Evolutionary conservation across 768 basidiomycete genomes (phyloP), one percentile per base, ranked within the genome.

Genomic region (Psilocybe cyanescens): DNA sequence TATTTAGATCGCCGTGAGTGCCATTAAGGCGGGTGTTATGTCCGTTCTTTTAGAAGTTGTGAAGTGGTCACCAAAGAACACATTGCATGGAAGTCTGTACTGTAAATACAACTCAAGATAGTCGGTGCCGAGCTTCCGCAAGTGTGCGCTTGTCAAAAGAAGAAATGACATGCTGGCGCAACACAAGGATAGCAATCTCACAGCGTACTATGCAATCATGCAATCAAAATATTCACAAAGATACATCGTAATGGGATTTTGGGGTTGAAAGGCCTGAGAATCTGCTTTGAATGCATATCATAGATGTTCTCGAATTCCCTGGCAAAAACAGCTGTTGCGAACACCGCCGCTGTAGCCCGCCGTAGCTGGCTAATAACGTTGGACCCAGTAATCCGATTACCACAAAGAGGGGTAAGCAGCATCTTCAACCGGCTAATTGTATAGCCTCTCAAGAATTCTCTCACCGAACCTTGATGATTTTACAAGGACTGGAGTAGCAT

Each of bases 121-220:
- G 51, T 57, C 56, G 56, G 56, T 57, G 56, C 56, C 56, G 56
- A 57, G 45, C 17, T 48, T 35, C 47, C 56, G 30, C 6, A 19
- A n/a, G 45, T 48, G n/a, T n/a, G 14, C 11, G 11, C 14, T 16
- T 57, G 28, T 14, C 24, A 17, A 47, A 57, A 57, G 30, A 46
- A 46, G 55, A 53, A 53, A 11, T 33, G 28, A 51, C 49, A 51
- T 53, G 31, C 41, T 53, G 51, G n/a, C 51, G 16, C 29, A 31
- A 8, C 33, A 19, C 41, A 44, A 14, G n/a, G 41, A 44, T 54
- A 44, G 33, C 6, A 54, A n/a, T 54, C 37, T 54, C 52, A 17
- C 52, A 54, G 37, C 17, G 52, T 39, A 31, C 33, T 29, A 37
- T 37, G 16, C 17, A 11, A 44, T 44, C 41, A 16, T 44, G 14